Evolutionary conservation across 169 alveolate species (phyloP).

Genomic region (Plasmodium sp.): DNA sequence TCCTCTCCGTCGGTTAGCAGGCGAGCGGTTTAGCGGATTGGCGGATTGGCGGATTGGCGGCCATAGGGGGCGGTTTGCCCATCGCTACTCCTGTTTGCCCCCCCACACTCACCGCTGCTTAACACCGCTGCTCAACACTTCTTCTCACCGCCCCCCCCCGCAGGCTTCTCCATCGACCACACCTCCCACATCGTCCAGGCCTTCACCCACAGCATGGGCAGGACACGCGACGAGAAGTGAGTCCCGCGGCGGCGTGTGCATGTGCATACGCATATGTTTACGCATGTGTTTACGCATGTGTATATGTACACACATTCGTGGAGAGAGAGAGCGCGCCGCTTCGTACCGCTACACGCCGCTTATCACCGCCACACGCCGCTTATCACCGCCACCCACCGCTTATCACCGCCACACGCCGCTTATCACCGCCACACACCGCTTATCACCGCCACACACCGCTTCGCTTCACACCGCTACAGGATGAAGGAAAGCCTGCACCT

Average conservation of each 20-base stretch:
- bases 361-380: no score
- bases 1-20: conserved; percentile 85
- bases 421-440: background rate
- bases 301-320: no score
- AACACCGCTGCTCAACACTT: background rate
- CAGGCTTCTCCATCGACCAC: conserved; percentile 87
- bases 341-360: no score
- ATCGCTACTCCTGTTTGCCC: background rate
- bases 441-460: no score
- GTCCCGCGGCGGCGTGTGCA: background rate
- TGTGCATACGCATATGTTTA: background rate
- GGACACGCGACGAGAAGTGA: conserved; percentile 79
- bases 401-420: no score
- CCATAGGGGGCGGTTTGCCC: no score
- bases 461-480: conserved; percentile 35
- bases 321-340: background rate
- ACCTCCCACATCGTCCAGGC: conserved; percentile 89
- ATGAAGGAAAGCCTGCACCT: conserved; percentile 87
- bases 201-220: conserved; percentile 87
- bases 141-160: background rate
- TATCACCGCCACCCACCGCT: background rate
- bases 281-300: no score
- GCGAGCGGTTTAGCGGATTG: background rate
- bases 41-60: no score
- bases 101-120: no score